Conservation (phyloP, 495 filamentous ascomycete genomes). For the Penicillium mononematosum region DNA sequence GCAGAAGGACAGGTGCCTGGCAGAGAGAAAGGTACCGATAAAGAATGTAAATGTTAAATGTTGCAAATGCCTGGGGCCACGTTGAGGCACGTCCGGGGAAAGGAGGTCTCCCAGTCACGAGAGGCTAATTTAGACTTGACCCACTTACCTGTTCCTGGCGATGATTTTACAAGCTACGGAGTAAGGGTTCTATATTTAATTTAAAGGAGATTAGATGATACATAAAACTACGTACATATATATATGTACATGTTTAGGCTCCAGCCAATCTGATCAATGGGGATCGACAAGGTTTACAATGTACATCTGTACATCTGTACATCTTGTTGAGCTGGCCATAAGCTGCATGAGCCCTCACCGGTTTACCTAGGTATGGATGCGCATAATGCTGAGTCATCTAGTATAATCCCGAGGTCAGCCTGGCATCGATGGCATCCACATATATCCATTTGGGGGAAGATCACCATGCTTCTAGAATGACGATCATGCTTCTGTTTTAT, state of each 20-base stretch:
- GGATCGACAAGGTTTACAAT: not conserved
- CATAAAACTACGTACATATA: not conserved
- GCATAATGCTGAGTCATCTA: not conserved
- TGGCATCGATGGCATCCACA: not conserved
- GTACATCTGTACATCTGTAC: not conserved
- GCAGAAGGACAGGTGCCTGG: slow-evolving; percentile 10
- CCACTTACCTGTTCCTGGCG: slow-evolving; percentile 29
- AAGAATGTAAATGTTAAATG: slow-evolving; percentile 8
- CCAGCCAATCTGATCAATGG: not conserved
- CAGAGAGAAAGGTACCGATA: not conserved
- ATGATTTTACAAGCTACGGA: slow-evolving; percentile 6
- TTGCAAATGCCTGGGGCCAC: slow-evolving; percentile 19
- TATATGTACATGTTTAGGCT: not conserved
- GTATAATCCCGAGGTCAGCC: not conserved
- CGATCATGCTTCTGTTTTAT: not conserved
- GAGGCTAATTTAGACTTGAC: slow-evolving; percentile 28
- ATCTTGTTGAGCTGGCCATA: not conserved
- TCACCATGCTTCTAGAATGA: slow-evolving; percentile 1
- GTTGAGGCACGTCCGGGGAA: slow-evolving; percentile 30
- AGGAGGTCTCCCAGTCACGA: slow-evolving; percentile 32
- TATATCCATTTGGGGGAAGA: not conserved
- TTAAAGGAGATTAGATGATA: not conserved
- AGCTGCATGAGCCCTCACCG: not conserved
- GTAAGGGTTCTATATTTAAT: not conserved
- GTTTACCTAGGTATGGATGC: no score